Base-by-base conservation (phyloP, 805 yeast species). In the Cyberlindnera sargentensis region DNA sequence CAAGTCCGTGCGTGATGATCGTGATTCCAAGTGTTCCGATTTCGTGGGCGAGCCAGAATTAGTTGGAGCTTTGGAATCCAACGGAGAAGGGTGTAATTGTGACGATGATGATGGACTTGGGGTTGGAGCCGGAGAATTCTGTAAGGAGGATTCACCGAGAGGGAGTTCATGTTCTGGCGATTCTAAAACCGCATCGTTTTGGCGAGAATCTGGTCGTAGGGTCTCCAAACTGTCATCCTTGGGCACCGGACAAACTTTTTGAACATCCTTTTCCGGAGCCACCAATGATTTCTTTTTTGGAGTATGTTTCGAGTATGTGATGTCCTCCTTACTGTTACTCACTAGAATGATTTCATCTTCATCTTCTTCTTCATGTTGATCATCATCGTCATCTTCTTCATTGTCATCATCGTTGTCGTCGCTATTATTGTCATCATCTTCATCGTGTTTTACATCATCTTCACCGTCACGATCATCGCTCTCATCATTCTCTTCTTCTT, bases 341-440 rank as follows among this genome's bases (percentile, higher is more conserved):
- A 53, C 55, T 15, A 53, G 47, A 2, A 55, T 53, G 26, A 55
- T 52, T 1, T 49, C 47, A 20, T 53, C 58, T 6, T 52, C 48
- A 29, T 49, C 55, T 31, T 31, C n/a, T 6, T 4, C 5, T 4
- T 4, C 15, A 11, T 11, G 2, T 31, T 11, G 15, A 11, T 15
- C 20, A 15, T 15, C 20, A 15, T 15, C 20, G 20, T 15, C 20
- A 15, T 15, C 20, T 15, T 15, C 20, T 15, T 15, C 20, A 15
- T 15, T 15, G 20, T 15, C 20, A 15, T 6, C 25, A 10, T 20
- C 20, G 36, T 33, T 33, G 23, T 33, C 36, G 3, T 29, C 31
- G 20, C 20, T 15, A 15, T 15, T 15, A 15, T 15, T 15, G 20
- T 15, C 31, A 8, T 29, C 10, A 8, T 29, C 31, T 29, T 29